Evolutionary conservation across 192 early-diverging fungal genomes (phyloP).

Genomic region (Pilobolus umbonatus): DNA sequence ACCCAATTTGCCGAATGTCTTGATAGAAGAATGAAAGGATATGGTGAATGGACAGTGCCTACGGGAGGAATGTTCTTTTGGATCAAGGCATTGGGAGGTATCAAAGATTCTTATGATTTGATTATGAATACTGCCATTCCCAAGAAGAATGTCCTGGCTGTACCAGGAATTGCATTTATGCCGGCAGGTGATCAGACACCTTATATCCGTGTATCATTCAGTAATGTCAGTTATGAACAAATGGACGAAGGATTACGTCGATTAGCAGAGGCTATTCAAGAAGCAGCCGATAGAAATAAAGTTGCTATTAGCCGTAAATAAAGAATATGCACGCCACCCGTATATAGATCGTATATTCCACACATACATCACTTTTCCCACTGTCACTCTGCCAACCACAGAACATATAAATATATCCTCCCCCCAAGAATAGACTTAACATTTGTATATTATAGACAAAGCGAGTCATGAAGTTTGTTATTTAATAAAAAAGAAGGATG

Average conservation of each 20-base stretch:
- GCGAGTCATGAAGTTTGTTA: too few relatives aligned
- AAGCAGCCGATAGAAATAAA: constrained; percentile 18
- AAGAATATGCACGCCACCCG: too few relatives aligned
- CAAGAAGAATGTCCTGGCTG: constrained; percentile 60
- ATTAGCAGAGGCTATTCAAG: constrained; percentile 51
- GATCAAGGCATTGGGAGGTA: constrained; percentile 54
- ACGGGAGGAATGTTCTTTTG: constrained; percentile 75
- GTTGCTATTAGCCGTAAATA: neutral
- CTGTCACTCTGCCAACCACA: too few relatives aligned
- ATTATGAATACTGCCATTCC: constrained; percentile 58
- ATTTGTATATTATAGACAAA: too few relatives aligned
- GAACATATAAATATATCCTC: too few relatives aligned
- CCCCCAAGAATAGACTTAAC: too few relatives aligned
- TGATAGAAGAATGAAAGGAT: constrained; percentile 54
- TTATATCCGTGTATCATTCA: constrained; percentile 67
- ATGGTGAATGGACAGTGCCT: constrained; percentile 56
- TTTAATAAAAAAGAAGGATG: neutral
- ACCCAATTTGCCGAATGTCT: constrained; percentile 64
- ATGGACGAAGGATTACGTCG: constrained; percentile 61
- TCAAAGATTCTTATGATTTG: constrained; percentile 49
- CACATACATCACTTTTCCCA: too few relatives aligned
- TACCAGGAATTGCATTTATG: constrained; percentile 59
- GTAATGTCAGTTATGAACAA: constrained; percentile 54
- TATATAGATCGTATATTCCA: too few relatives aligned
- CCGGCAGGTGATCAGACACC: constrained; percentile 41